Evolutionary conservation across 441 rosid genomes (phyloP).

Genomic region (Macaranga tanarius): DNA sequence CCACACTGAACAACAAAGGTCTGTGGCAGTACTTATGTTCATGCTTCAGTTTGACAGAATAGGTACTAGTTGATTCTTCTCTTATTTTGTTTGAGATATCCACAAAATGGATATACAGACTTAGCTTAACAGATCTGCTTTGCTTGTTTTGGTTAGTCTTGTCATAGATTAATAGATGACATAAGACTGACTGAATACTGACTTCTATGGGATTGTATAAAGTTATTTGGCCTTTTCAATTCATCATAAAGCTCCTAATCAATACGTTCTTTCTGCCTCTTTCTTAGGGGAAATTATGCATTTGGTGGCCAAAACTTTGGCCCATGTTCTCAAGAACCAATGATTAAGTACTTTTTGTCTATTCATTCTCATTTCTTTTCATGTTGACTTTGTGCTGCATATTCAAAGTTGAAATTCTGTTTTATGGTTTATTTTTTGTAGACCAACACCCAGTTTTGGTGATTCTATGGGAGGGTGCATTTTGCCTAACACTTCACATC

Average conservation of each 20-base stretch:
- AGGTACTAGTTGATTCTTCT: background rate
- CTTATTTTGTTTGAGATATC: background rate
- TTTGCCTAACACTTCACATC: constrained; percentile 48
- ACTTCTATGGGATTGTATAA: constrained; percentile 11
- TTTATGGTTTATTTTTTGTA: constrained; percentile 27
- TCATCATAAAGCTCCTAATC: background rate
- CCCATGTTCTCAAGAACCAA: constrained; percentile 39
- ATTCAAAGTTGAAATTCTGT: constrained; percentile 14
- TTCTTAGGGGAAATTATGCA: constrained; percentile 39
- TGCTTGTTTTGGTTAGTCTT: constrained; percentile 5
- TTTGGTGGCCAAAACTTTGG: constrained; percentile 34
- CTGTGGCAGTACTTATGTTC: background rate
- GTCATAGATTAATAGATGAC: constrained; percentile 2
- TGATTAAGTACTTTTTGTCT: constrained; percentile 28
- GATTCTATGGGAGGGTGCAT: constrained; percentile 39
- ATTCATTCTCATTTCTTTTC: background rate
- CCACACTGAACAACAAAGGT: background rate
- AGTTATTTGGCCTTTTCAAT: constrained; percentile 5
- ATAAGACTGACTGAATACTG: background rate
- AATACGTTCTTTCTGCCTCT: constrained; percentile 12
- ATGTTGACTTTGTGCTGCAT: constrained; percentile 17
- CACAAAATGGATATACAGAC: background rate
- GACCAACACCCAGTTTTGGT: constrained; percentile 39
- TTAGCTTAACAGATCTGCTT: background rate
- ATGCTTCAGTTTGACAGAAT: background rate